These are phyloP conservation scores for Nemania diffusa DNA, from an alignment of 2,329 filamentous ascomycete genomes.

Conservation along the genomic window DNA sequence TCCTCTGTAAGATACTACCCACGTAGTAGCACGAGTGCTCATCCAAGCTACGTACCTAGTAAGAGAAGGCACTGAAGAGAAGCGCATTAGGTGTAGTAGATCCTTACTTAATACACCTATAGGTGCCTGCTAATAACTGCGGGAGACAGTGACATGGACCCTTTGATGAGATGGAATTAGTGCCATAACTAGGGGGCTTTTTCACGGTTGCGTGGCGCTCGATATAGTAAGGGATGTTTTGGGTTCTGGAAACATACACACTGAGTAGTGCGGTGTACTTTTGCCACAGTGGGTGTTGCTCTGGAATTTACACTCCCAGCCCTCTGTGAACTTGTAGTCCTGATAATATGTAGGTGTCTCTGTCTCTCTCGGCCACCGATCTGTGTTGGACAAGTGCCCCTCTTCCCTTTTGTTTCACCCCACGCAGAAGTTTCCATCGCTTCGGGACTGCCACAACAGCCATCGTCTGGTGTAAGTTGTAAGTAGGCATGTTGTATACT, in stretches of 20 bases:
- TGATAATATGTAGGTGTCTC: background rate
- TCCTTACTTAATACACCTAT: conserved; percentile 3
- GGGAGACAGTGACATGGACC: background rate
- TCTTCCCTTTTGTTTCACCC: conserved; percentile 24
- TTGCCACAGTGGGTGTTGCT: conserved; percentile 23
- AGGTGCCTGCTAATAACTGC: background rate
- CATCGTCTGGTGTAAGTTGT: background rate
- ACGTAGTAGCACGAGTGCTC: background rate
- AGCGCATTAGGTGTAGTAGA: background rate
- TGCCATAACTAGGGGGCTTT: conserved; percentile 2
- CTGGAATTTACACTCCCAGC: conserved; percentile 19
- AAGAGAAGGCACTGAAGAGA: background rate
- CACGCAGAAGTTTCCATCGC: conserved; percentile 25
- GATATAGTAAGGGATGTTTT: background rate
- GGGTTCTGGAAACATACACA: no score
- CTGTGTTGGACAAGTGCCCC: conserved; percentile 2
- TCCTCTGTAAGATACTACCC: background rate
- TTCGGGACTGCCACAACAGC: conserved; percentile 22
- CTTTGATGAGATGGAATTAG: conserved; percentile 11
- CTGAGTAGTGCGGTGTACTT: background rate
- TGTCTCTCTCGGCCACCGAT: conserved; percentile 20
- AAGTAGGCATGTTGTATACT: background rate
- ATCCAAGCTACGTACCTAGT: background rate
- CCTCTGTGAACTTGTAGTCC: background rate
- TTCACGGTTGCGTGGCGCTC: conserved; percentile 17